Evolutionary conservation across 2,329 filamentous ascomycete genomes (phyloP), one percentile per base, ranked within the genome.

Genomic region (Parascedosporium putredinis): DNA sequence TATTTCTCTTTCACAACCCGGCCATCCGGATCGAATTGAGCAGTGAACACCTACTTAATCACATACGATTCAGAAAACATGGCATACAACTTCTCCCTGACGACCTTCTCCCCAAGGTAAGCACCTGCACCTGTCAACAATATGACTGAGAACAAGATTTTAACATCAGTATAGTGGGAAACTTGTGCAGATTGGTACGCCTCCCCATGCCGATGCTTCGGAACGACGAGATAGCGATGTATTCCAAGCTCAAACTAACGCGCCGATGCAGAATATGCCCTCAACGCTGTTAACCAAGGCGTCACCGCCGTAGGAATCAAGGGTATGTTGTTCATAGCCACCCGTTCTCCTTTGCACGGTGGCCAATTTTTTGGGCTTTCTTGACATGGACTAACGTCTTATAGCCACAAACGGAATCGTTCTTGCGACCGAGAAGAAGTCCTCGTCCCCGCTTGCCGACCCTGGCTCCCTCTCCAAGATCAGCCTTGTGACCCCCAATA

Each of bases 371-470:
- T n/a, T n/a, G n/a, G n/a, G n/a, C n/a, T n/a, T n/a, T n/a, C n/a
- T n/a, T n/a, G 46, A 16, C 22, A 45, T 45, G 18, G 25, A 14
- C 43, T 31, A 45, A 31, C 33, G 12, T 40, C 5, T 9, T n/a
- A n/a, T 23, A 96, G 93, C 93, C 60, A 97, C 93, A 59, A 98
- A 98, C 71, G 93, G 93, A 61, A 95, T 98, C 66, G 93, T 98
- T 57, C 87, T 98, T 57, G 93, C 93, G 55, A 98, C 93, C 56
- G 93, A 98, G 74, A 98, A 98, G 82, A 98, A 98, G 73, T 96
- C 91, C 42, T 96, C 91, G 33, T 96, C 93, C 46, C 90, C 93
- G 49, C 86, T 98, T 62, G 91, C 95, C 75, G 93, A 98, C 66
- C 84, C 93, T 60, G 81, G 86, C 61, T 97, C 93, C 36, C 83